Conservation (phyloP, 169 alveolate species). For the Cryptosporidium bovis region DNA sequence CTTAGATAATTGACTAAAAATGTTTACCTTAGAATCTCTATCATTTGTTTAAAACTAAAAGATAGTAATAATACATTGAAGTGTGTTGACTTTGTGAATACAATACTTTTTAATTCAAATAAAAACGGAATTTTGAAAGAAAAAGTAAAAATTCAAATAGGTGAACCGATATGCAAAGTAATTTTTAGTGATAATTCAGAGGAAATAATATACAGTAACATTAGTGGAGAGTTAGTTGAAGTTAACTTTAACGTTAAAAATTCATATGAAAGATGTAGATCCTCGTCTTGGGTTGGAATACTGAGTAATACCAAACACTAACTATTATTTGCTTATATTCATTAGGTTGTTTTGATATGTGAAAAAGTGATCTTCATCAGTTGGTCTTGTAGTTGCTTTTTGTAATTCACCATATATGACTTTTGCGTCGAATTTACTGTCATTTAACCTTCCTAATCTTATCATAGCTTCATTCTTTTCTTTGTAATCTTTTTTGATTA, state of each 20-base stretch:
- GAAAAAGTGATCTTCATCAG: constrained; percentile 55
- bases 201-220: constrained; percentile 19
- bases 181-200: constrained; percentile 2
- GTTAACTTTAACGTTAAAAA: constrained; percentile 29
- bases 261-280: constrained; percentile 14
- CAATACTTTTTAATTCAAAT: constrained; percentile 12
- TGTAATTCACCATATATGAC: constrained; percentile 64
- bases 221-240: constrained; percentile 41
- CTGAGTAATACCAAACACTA: constrained; percentile 20
- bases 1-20: neutral
- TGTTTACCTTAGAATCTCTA: constrained; percentile 31
- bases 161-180: constrained; percentile 24
- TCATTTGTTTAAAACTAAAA: constrained; percentile 5
- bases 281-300: constrained; percentile 55
- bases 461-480: constrained; percentile 69
- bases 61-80: neutral
- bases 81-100: constrained; percentile 7
- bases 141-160: constrained; percentile 8
- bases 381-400: constrained; percentile 74
- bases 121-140: constrained; percentile 34
- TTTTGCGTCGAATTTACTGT: constrained; percentile 57
- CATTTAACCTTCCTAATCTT: constrained; percentile 66
- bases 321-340: constrained; percentile 3
- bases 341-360: constrained; percentile 65
- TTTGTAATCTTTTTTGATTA: constrained; percentile 35